phyloP scores from a whole-genome alignment of 108 stramenopile species.

The Fragilaria crotonensis region DNA sequence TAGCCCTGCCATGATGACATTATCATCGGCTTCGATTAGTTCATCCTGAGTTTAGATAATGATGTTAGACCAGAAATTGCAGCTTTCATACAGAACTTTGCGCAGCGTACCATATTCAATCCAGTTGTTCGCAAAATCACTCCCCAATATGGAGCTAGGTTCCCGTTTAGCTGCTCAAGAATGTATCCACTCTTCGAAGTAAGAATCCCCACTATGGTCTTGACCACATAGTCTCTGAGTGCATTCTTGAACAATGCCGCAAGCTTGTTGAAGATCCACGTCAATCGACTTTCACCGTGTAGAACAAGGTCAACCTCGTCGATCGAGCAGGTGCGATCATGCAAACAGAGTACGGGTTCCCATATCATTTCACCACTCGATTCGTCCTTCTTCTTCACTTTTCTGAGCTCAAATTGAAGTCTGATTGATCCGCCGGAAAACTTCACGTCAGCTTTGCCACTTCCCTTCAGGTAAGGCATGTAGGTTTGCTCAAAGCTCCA shows the following conservation, averaged over 20 bases:
- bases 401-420: constrained; percentile 78
- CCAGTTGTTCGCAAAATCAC: constrained; percentile 68
- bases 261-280: constrained; percentile 82
- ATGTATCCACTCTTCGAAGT: constrained; percentile 74
- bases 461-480: constrained; percentile 84
- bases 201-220: constrained; percentile 52
- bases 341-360: constrained; percentile 84
- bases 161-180: constrained; percentile 62
- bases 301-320: constrained; percentile 62
- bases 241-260: constrained; percentile 67
- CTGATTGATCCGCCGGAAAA: constrained; percentile 71
- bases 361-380: constrained; percentile 19
- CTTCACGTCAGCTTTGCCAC: constrained; percentile 65
- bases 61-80: not conserved
- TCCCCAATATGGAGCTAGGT: constrained; percentile 71
- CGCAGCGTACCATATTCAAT: constrained; percentile 40
- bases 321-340: constrained; percentile 70
- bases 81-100: no score
- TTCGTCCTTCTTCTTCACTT: constrained; percentile 23
- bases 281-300: constrained; percentile 70
- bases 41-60: constrained; percentile 24
- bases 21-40: constrained; percentile 34
- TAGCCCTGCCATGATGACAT: constrained; percentile 53
- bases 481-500: constrained; percentile 91
- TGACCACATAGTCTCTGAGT: constrained; percentile 74